Evolutionary conservation across 805 yeast species (phyloP).

Genomic region (Candida berthetii): DNA sequence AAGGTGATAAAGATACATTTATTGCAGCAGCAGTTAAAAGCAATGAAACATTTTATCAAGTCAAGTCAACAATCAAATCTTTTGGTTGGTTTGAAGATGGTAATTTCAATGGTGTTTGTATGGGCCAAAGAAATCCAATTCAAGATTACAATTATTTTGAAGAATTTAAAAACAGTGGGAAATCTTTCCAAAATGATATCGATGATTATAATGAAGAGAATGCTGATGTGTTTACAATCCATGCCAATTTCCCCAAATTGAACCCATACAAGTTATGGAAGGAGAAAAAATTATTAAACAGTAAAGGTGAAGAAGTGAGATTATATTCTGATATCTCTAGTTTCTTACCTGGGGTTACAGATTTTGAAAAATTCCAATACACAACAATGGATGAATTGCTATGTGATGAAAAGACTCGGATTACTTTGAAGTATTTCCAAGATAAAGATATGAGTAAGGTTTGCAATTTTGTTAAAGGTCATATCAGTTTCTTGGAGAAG

Average conservation of each 20-base stretch:
- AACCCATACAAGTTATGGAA: conserved; percentile 19
- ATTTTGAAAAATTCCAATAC: conserved; percentile 49
- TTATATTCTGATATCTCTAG: conserved; percentile 2
- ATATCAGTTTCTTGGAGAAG: not conserved
- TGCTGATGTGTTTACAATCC: conserved; percentile 18
- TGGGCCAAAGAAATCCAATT: conserved; percentile 66
- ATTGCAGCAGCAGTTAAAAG: conserved; percentile 54
- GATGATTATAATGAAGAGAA: not conserved
- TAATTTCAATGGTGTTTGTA: conserved; percentile 55
- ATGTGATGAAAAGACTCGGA: conserved; percentile 33
- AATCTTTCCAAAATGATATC: conserved; percentile 4
- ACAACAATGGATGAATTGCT: conserved; percentile 40
- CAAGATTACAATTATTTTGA: conserved; percentile 36
- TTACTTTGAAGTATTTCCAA: conserved; percentile 34
- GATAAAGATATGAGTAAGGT: conserved; percentile 4
- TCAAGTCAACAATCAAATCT: conserved; percentile 27
- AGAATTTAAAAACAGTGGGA: not conserved
- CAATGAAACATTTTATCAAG: conserved; percentile 42
- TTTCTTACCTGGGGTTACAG: conserved; percentile 25
- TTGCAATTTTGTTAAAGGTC: conserved; percentile 4
- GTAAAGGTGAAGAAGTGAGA: conserved; percentile 4
- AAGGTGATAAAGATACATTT: conserved; percentile 74
- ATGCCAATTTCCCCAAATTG: conserved; percentile 24
- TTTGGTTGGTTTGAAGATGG: conserved; percentile 33
- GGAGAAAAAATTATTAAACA: conserved; percentile 1